These are phyloP conservation scores for Starmerella ratchasimensis DNA, from an alignment of 805 yeast genomes.

Conservation along the genomic window DNA sequence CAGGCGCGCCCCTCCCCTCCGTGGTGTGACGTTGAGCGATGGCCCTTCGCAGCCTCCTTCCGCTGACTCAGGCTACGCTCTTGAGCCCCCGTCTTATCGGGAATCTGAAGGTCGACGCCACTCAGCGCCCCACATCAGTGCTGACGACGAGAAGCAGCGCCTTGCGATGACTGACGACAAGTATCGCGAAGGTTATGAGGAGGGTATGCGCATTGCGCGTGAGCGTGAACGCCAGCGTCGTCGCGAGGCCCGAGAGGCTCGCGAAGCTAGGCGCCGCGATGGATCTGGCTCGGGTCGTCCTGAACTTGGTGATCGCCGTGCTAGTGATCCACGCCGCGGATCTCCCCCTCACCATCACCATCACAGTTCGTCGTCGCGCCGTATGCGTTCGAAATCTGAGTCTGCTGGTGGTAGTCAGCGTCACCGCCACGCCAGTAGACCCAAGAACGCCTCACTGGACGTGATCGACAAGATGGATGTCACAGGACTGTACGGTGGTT, in stretches of 20 bases:
- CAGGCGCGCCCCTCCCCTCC: not conserved
- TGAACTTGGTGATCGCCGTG: too few relatives aligned
- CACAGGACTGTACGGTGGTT: constrained; percentile 83
- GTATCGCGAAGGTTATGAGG: constrained; percentile 18
- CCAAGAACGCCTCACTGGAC: constrained; percentile 53
- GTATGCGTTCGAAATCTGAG: constrained; percentile 19
- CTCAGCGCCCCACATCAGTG: constrained; percentile 12
- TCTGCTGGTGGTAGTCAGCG: constrained; percentile 6
- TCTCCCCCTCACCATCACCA: constrained; percentile 17
- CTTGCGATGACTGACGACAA: constrained; percentile 10
- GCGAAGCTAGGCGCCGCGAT: constrained; percentile 3
- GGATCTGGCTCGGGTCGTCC: not conserved
- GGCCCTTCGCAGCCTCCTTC: not conserved
- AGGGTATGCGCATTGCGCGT: constrained; percentile 18
- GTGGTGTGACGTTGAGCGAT: not conserved
- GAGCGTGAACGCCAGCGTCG: constrained; percentile 19
- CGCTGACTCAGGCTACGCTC: not conserved
- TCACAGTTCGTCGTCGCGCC: constrained; percentile 5
- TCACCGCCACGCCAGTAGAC: constrained; percentile 3
- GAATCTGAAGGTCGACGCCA: constrained; percentile 16
- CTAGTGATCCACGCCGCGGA: too few relatives aligned
- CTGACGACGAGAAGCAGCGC: constrained; percentile 16
- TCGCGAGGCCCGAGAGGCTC: constrained; percentile 18
- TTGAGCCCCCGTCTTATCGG: constrained; percentile 15
- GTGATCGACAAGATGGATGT: constrained; percentile 93